Conservation (phyloP, 2,329 filamentous ascomycete genomes). For the Fusarium nygamai region DNA sequence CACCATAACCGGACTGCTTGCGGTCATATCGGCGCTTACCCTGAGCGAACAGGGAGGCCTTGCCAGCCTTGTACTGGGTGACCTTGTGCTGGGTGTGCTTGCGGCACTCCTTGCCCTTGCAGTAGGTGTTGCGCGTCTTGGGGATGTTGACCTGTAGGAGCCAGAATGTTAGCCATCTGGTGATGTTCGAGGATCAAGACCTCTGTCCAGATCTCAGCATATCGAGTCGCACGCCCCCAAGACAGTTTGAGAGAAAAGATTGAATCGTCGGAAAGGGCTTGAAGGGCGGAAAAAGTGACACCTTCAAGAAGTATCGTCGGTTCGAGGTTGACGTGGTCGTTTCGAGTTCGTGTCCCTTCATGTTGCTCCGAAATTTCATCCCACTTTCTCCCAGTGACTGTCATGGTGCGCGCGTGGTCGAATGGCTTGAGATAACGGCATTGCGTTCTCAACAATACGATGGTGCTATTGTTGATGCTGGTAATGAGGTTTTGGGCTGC, state of each 20-base stretch:
- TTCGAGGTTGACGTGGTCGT: conserved; percentile 30
- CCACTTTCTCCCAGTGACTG: conserved; percentile 43
- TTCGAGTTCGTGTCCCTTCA: conserved; percentile 33
- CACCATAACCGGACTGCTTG: conserved; percentile 99
- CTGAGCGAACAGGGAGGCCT: conserved; percentile 96
- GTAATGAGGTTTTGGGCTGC: conserved; percentile 29
- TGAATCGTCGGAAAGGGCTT: conserved; percentile 2
- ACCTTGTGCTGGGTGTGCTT: conserved; percentile 94
- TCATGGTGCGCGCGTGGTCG: conserved; percentile 46
- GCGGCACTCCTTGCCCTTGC: conserved; percentile 94
- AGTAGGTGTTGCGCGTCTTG: conserved; percentile 97
- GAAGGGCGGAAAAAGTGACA: neutral
- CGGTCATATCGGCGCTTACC: conserved; percentile 99
- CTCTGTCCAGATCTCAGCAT: conserved; percentile 19
- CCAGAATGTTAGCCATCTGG: conserved; percentile 46
- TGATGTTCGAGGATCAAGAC: conserved; percentile 12
- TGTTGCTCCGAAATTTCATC: conserved; percentile 39
- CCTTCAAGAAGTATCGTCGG: conserved; percentile 19
- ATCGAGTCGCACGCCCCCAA: conserved; percentile 19
- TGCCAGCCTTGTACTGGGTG: conserved; percentile 97
- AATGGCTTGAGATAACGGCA: conserved; percentile 26
- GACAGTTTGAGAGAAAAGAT: conserved; percentile 34
- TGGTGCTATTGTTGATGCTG: conserved; percentile 16
- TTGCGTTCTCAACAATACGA: conserved; percentile 5
- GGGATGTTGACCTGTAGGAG: conserved; percentile 88